These are phyloP conservation scores for Starmerella sp. DNA, from an alignment of 805 yeast species.

Conservation along the genomic window DNA sequence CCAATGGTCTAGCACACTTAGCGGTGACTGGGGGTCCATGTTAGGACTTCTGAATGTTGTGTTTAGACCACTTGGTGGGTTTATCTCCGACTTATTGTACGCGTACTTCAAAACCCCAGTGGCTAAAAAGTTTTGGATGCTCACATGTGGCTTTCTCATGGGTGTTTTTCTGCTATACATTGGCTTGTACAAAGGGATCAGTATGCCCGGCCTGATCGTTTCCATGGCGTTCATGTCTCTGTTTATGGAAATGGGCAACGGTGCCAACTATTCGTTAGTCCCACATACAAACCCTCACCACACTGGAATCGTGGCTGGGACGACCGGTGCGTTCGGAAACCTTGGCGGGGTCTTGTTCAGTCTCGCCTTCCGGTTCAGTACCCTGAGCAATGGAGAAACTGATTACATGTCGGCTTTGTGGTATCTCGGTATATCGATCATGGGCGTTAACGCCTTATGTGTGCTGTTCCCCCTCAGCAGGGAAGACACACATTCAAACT, in stretches of 20 bases:
- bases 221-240: constrained; percentile 28
- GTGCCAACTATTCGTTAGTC: constrained; percentile 32
- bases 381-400: constrained; percentile 22
- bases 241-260: constrained; percentile 34
- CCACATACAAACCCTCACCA: constrained; percentile 31
- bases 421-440: constrained; percentile 29
- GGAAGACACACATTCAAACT: neutral
- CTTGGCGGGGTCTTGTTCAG: constrained; percentile 32
- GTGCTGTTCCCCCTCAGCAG: neutral
- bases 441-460: constrained; percentile 23
- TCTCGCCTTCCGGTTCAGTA: constrained; percentile 30
- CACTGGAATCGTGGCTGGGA: constrained; percentile 32
- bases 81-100: constrained; percentile 27
- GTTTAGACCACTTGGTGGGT: constrained; percentile 16
- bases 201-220: constrained; percentile 27
- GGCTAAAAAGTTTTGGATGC: constrained; percentile 30
- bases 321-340: constrained; percentile 32
- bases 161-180: constrained; percentile 32
- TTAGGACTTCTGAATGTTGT: constrained; percentile 17
- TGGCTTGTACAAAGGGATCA: constrained; percentile 26
- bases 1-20: constrained; percentile 8
- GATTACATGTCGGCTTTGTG: constrained; percentile 28
- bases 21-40: constrained; percentile 20
- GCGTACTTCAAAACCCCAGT: constrained; percentile 25
- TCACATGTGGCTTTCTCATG: constrained; percentile 26